Conservation (phyloP, 345 rosid species). For the Acer negundo region DNA sequence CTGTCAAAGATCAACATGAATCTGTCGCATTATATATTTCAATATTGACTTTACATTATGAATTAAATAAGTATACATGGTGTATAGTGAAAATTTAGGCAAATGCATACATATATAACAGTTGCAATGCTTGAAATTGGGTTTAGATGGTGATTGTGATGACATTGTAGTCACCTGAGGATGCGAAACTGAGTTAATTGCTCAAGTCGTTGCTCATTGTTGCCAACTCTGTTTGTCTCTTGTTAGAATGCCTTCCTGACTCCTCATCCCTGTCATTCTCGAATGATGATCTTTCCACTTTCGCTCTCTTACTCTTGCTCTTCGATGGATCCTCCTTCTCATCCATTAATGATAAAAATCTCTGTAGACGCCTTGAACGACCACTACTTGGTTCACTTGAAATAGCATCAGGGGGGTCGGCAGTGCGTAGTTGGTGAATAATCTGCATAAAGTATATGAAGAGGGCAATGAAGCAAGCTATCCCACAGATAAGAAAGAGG, state of each 20-base stretch:
- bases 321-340: constrained; percentile 60
- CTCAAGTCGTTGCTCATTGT: constrained; percentile 3
- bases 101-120: not conserved
- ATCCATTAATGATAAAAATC: constrained; percentile 74
- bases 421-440: constrained; percentile 30
- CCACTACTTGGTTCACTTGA: constrained; percentile 29
- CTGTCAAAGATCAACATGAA: too few species aligned
- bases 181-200: not conserved
- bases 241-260: constrained; percentile 19
- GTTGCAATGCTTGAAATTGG: not conserved
- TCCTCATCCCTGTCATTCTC: constrained; percentile 31
- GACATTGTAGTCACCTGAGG: not conserved
- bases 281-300: constrained; percentile 44
- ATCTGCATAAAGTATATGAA: constrained; percentile 62
- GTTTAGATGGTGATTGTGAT: not conserved
- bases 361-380: constrained; percentile 47
- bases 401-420: constrained; percentile 29
- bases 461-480: constrained; percentile 76
- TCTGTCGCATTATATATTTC: too few species aligned
- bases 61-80: not conserved
- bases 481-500: constrained; percentile 73
- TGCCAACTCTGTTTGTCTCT: constrained; percentile 24
- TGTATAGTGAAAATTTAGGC: not conserved
- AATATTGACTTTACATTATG: not conserved
- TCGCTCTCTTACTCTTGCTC: constrained; percentile 50